Evolutionary conservation across 2,329 filamentous ascomycete genomes (phyloP), one percentile per base, ranked within the genome.

Genomic region (Fusarium sp.): DNA sequence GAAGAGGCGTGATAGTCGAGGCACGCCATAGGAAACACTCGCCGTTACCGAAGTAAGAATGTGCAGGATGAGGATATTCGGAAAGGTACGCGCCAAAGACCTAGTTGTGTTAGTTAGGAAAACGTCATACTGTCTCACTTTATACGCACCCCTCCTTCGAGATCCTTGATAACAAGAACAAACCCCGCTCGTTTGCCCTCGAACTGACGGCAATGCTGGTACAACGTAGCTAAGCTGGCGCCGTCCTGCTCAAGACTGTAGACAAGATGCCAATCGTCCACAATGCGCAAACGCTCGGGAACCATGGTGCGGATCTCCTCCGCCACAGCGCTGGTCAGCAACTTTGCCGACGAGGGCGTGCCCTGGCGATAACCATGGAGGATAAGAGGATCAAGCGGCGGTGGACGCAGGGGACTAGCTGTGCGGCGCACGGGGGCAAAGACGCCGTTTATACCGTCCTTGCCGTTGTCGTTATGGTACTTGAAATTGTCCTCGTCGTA

Each of bases 211-310:
- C 90, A 93, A 69, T 91, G 89, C 70, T 93, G 86, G 76, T 98
- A 99, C 28, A 99, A 81, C 0, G 96, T 98, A 11, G 87, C 86
- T 34, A 99, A 80, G 67, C 93, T 96, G 50, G 94, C 93, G 14
- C 96, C 96, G 77, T 99, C 90, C 78, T 96, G 91, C 74, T 97
- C 94, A 34, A 99, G 83, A 68, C 93, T 96, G 80, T 98, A 99
- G 36, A 91, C 86, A 49, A 98, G 81, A 53, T 85, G 86, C 96
- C 96, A 99, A 63, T 91, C 88, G 70, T 97, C 94, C 62, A 91
- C 88, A 43, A 99, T 88, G 78, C 97, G 93, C 62, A 98, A 81
- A 47, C 96, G 86, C 68, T 96, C 89, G 1, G 96, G 96, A 21
- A 98, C 83, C 73, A 98, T 89, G 38, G 96, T 86, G 46, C 96